phyloP scores from a whole-genome alignment of 768 basidiomycete species.

The Kwoniella pini region DNA sequence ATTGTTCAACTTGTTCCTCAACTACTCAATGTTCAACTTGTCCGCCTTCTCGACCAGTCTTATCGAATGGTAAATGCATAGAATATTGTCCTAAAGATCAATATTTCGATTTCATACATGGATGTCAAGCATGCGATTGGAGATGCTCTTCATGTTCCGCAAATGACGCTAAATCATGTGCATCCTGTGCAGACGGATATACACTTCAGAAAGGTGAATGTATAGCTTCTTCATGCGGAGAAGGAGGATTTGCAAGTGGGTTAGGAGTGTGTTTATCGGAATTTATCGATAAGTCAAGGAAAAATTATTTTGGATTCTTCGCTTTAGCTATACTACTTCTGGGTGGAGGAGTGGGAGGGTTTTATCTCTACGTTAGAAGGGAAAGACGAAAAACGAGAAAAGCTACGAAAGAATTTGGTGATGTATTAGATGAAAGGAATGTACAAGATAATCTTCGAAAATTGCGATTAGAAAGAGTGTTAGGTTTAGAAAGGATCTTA shows the following conservation, averaged over 20 bases:
- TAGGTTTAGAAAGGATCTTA: slow-evolving; percentile 31
- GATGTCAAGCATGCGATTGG: slow-evolving; percentile 39
- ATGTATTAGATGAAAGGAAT: slow-evolving; percentile 30
- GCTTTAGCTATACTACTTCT: slow-evolving; percentile 22
- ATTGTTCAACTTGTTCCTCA: slow-evolving; percentile 44
- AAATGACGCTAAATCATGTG: slow-evolving; percentile 25
- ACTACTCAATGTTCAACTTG: slow-evolving; percentile 38
- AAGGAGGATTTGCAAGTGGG: slow-evolving; percentile 23
- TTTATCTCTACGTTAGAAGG: slow-evolving; percentile 38
- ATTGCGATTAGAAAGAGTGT: slow-evolving; percentile 26
- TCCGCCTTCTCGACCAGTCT: slow-evolving; percentile 32
- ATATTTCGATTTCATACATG: slow-evolving; percentile 36
- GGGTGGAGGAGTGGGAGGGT: slow-evolving; percentile 3
- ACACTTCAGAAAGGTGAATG: slow-evolving; percentile 40
- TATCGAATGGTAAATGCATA: slow-evolving; percentile 38
- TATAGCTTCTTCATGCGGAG: slow-evolving; percentile 20
- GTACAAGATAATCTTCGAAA: slow-evolving; percentile 22
- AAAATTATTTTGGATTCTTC: slow-evolving; percentile 28
- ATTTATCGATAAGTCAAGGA: slow-evolving; percentile 21
- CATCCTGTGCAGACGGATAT: slow-evolving; percentile 42
- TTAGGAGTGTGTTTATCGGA: slow-evolving; percentile 34
- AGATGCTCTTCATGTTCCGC: slow-evolving; percentile 42
- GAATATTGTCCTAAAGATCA: slow-evolving; percentile 34
- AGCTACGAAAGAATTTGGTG: slow-evolving; percentile 38
- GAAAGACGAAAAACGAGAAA: slow-evolving; percentile 34